Percentiles rank a stretch among this genome's conserved stretches.
Conservation (phyloP, 352 stramenopile species). For the Phytophthora parvispora region DNA sequence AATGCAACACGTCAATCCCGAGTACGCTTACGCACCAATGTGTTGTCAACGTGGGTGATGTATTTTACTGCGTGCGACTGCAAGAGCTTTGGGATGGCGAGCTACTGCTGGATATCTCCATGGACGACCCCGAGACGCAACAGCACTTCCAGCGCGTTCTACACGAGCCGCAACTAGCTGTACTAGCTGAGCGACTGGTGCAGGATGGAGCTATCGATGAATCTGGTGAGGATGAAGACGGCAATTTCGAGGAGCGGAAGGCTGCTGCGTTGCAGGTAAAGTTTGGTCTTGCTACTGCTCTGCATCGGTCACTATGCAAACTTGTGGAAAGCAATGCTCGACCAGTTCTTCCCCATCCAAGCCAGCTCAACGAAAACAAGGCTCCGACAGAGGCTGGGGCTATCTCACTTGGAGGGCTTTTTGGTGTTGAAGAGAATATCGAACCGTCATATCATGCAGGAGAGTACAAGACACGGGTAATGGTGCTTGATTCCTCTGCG, state of each 20-base stretch:
- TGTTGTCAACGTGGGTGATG: constrained; percentile 53
- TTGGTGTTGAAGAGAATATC: constrained; percentile 11
- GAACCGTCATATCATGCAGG: not conserved
- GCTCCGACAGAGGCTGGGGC: constrained; percentile 7
- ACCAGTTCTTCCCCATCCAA: constrained; percentile 28
- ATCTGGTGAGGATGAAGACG: constrained; percentile 4
- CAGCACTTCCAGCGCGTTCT: constrained; percentile 42
- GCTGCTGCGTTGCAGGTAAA: constrained; percentile 31
- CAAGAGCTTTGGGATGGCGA: constrained; percentile 76
- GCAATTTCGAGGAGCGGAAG: constrained; percentile 4
- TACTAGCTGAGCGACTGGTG: constrained; percentile 46
- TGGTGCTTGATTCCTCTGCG: constrained; percentile 8
- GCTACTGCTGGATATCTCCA: constrained; percentile 61
- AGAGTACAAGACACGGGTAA: not conserved
- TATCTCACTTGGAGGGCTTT: constrained; percentile 23
- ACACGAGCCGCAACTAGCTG: constrained; percentile 40
- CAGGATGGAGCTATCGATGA: constrained; percentile 17
- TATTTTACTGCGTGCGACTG: constrained; percentile 70
- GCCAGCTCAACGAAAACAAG: constrained; percentile 17
- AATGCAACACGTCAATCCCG: not conserved
- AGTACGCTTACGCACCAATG: constrained; percentile 64
- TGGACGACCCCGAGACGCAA: constrained; percentile 63
- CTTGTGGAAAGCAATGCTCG: constrained; percentile 22
- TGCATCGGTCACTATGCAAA: constrained; percentile 39
- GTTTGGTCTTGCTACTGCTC: constrained; percentile 15